Evolutionary conservation across 768 basidiomycete species (phyloP), one percentile per base, ranked within the genome.

Genomic region (Tricholoma bakamatsutake): DNA sequence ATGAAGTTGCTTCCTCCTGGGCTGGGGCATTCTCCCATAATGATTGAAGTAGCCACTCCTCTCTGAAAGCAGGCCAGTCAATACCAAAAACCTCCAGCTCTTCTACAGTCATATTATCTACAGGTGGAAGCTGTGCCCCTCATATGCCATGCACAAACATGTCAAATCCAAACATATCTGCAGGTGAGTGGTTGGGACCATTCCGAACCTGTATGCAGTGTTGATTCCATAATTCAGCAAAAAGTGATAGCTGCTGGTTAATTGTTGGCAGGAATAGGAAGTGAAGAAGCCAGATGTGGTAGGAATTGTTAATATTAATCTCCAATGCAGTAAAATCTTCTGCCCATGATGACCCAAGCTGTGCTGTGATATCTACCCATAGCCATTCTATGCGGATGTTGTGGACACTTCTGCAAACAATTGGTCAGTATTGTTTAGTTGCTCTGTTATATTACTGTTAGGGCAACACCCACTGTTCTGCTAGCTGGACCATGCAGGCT

Each of bases 351-450:
- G 52, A 46, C 2, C 69, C 70, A 48, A 72, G 53, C 13, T 62
- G 62, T 2, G 54, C 35, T 0, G 69, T 64, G 13, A 33, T 11
- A 55, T 75, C 71, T n/a, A 59, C 64, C 74, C 75, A 76, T 1
- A 75, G 62, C 1, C 71, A 57, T 50, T 76, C 73, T 49, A 75
- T 74, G 1, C 70, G 62, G 4, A 69, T 65, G 57, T 74, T 75
- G 57, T 74, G 72, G 3, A 75, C 67, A 55, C 69, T 71, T 33
- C 71, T 72, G 48, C 30, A 30, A 15, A 27, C 13, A 47, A 10
- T 17, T 15, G 13, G 30, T 33, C 11, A 18, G 43, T 24, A 24
- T 24, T 24, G 21, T 24, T 24, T 24, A 24, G 21, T 24, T 24
- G 21, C 21, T 24, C 21, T 24, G 21, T 24, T 24, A 24, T 24